Conservation (phyloP, 306 rosid species). For the Ceratonia siliqua region DNA sequence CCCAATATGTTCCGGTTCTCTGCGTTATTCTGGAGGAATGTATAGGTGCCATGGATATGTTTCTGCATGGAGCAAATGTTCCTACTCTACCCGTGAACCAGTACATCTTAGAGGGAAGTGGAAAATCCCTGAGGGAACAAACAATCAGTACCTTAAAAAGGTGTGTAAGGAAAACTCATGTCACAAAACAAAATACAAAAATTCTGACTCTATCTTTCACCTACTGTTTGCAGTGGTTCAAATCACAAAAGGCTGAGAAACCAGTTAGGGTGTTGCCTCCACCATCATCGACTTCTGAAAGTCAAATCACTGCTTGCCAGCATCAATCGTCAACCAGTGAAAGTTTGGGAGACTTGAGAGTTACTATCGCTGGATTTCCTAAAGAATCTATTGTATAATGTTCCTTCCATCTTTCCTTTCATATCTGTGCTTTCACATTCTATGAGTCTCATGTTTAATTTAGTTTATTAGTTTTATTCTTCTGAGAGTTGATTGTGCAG, state of each 20-base stretch:
- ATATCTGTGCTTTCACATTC: neutral
- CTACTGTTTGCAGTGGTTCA: constrained; percentile 80
- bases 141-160: constrained; percentile 73
- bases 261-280: constrained; percentile 73
- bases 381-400: constrained; percentile 59
- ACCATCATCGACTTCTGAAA: constrained; percentile 47
- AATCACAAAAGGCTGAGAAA: constrained; percentile 76
- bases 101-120: constrained; percentile 73
- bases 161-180: constrained; percentile 40
- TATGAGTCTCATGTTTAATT: constrained; percentile 17
- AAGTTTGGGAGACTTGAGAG: constrained; percentile 71
- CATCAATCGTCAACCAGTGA: constrained; percentile 56
- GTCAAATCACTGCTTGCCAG: constrained; percentile 46
- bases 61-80: constrained; percentile 92
- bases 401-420: constrained; percentile 28
- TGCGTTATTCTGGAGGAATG: constrained; percentile 83
- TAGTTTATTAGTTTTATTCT: constrained; percentile 32
- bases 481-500: constrained; percentile 52
- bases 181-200: constrained; percentile 12
- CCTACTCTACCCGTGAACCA: constrained; percentile 73
- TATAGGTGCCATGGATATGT: constrained; percentile 75
- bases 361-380: constrained; percentile 65
- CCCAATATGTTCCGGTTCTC: constrained; percentile 71
- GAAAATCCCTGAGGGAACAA: constrained; percentile 80
- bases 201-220: constrained; percentile 30